A percentile compares a stretch with the other conserved stretches of the same genome.
Evolutionary conservation across 805 yeast genomes (phyloP).

Genomic region (Millerago galiae): DNA sequence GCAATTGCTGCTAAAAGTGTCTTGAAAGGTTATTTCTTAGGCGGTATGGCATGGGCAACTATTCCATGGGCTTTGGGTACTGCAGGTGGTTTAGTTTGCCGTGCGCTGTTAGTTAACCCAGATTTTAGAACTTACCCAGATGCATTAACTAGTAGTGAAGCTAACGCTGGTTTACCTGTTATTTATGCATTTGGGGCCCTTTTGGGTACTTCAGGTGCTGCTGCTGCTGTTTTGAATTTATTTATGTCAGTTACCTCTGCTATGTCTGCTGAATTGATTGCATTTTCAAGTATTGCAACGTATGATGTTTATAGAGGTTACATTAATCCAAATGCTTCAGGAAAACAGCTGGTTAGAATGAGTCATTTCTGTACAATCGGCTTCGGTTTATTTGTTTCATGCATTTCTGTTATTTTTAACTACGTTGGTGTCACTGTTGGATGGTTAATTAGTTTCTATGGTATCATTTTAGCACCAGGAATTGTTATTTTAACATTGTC

Average conservation of each 20-base stretch:
- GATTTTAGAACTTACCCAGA: conserved; percentile 37
- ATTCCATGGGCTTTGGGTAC: conserved; percentile 32
- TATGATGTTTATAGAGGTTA: conserved; percentile 42
- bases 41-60: conserved; percentile 33
- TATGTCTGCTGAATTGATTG: conserved; percentile 35
- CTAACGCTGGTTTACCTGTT: conserved; percentile 36
- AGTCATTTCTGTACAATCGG: conserved; percentile 29
- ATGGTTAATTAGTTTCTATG: conserved; percentile 34
- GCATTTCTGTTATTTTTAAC: conserved; percentile 32
- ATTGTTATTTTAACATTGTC: conserved; percentile 28
- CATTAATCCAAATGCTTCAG: conserved; percentile 35
- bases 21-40: conserved; percentile 30
- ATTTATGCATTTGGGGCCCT: conserved; percentile 34
- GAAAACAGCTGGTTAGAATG: conserved; percentile 28
- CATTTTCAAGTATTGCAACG: conserved; percentile 31
- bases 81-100: conserved; percentile 31
- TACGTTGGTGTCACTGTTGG: conserved; percentile 36
- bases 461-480: conserved; percentile 34
- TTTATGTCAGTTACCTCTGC: conserved; percentile 39
- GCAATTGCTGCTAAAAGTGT: conserved; percentile 37
- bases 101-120: conserved; percentile 28
- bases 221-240: conserved; percentile 28
- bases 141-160: conserved; percentile 31
- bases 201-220: conserved; percentile 35
- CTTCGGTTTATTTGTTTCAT: conserved; percentile 37